phyloP scores from a whole-genome alignment of 805 yeast species.

The Starmerella stellata region DNA sequence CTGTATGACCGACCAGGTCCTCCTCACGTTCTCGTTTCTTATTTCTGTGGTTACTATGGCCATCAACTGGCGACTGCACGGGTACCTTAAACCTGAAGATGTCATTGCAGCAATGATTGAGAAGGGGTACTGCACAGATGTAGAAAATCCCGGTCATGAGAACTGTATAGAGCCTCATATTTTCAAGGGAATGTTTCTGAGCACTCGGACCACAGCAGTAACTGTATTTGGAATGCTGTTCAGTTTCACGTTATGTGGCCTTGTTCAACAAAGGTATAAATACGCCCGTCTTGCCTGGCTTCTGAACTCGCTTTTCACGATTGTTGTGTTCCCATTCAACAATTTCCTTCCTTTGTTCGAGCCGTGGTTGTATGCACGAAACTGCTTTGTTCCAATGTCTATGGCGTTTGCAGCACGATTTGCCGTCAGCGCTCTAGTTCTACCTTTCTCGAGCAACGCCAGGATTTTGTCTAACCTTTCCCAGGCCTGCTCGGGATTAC shows the following conservation, averaged over 20 bases:
- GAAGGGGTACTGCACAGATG: constrained; percentile 14
- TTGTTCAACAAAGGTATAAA: constrained; percentile 9
- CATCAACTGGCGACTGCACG: constrained; percentile 17
- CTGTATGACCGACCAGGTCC: constrained; percentile 9
- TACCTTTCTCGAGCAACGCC: constrained; percentile 19
- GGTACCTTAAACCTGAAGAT: constrained; percentile 10
- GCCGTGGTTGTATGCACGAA: constrained; percentile 15
- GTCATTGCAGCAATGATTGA: constrained; percentile 8
- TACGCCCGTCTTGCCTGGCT: constrained; percentile 17
- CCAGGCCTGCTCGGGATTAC: constrained; percentile 6
- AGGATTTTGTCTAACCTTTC: constrained; percentile 13
- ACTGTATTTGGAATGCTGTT: constrained; percentile 16
- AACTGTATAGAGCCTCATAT: constrained; percentile 14
- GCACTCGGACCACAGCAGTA: constrained; percentile 13
- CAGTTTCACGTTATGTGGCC: constrained; percentile 13
- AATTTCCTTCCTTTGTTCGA: constrained; percentile 17
- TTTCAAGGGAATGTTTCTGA: constrained; percentile 16
- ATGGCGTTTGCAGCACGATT: constrained; percentile 17
- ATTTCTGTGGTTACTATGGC: constrained; percentile 17
- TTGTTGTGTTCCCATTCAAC: constrained; percentile 14
- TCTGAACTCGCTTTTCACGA: constrained; percentile 15
- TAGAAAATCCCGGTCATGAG: constrained; percentile 3
- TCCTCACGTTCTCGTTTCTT: constrained; percentile 9
- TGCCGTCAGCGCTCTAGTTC: constrained; percentile 14
- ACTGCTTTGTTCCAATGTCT: constrained; percentile 17